A percentile compares a stretch with the other conserved stretches of the same genome.
Evolutionary conservation across 352 stramenopile genomes (phyloP).

Genomic region (Salisapilia sapeloensis): DNA sequence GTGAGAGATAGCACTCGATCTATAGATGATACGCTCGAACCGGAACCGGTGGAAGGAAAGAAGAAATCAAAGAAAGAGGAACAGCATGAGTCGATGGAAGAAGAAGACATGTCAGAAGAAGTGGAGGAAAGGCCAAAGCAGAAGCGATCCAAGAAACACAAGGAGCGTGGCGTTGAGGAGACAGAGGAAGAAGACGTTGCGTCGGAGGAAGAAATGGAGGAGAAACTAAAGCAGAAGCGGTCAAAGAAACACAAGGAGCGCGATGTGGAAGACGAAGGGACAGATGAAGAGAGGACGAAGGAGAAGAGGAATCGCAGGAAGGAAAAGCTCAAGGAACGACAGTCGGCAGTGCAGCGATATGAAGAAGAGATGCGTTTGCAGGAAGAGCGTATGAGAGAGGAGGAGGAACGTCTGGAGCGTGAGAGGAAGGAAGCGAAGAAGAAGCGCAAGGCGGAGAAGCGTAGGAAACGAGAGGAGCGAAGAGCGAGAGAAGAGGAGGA

Average conservation of each 20-base stretch:
- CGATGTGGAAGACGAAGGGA: constrained; percentile 7
- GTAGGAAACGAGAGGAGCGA: constrained; percentile 14
- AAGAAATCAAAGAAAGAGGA: no score
- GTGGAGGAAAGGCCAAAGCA: no score
- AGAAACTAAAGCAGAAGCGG: constrained; percentile 3
- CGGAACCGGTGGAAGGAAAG: no score
- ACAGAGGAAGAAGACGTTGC: constrained; percentile 8
- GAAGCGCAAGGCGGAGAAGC: constrained; percentile 15
- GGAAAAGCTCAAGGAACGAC: constrained; percentile 1
- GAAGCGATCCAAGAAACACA: no score
- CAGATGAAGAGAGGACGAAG: constrained; percentile 5
- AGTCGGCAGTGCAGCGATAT: background rate
- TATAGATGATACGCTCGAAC: no score
- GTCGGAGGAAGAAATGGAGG: constrained; percentile 6
- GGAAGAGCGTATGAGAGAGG: constrained; percentile 4
- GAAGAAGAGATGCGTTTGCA: constrained; percentile 5
- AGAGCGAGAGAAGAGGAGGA: constrained; percentile 22
- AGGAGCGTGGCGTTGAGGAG: constrained; percentile 9
- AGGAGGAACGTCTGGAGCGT: constrained; percentile 10
- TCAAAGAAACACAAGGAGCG: constrained; percentile 12
- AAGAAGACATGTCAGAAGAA: no score
- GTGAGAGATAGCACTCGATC: no score
- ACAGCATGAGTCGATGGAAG: no score
- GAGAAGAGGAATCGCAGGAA: constrained; percentile 5
- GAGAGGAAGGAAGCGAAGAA: no score